phyloP scores from a whole-genome alignment of 2,329 filamentous ascomycete species.

The Coniochaeta ligniaria region DNA sequence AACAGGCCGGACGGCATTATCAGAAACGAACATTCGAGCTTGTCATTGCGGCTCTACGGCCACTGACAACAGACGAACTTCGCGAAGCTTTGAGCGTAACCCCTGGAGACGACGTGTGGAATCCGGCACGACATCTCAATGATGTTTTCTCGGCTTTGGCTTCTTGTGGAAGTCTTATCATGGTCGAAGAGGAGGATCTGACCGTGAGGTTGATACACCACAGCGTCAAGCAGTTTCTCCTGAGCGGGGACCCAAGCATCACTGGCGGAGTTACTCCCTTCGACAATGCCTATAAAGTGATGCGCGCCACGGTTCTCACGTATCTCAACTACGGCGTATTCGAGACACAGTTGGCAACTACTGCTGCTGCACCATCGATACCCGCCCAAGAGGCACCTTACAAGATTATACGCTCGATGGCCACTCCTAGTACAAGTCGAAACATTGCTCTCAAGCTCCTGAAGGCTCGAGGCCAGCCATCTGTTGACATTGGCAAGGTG shows the following conservation, averaged over 20 bases:
- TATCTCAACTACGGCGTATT: conserved; percentile 21
- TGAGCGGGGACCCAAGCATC: conserved; percentile 6
- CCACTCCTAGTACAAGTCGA: conserved; percentile 6
- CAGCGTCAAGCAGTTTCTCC: conserved; percentile 25
- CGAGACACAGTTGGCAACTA: conserved; percentile 9
- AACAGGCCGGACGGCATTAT: conserved; percentile 8
- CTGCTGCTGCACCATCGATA: conserved; percentile 12
- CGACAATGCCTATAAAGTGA: conserved; percentile 9
- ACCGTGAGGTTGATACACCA: conserved; percentile 24
- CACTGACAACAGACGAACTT: conserved; percentile 25
- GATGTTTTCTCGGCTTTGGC: conserved; percentile 16
- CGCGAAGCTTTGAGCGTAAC: conserved; percentile 29
- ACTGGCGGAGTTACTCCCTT: conserved; percentile 4
- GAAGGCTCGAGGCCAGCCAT: neutral
- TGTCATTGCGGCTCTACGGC: conserved; percentile 18
- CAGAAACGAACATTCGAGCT: conserved; percentile 22
- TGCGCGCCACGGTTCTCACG: conserved; percentile 18
- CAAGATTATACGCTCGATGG: conserved; percentile 13
- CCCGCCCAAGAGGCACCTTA: conserved; percentile 10
- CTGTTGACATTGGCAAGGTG: conserved; percentile 2
- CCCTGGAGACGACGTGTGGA: conserved; percentile 20
- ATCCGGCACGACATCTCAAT: conserved; percentile 14
- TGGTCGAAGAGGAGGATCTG: conserved; percentile 24
- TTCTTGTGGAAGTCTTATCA: conserved; percentile 25
- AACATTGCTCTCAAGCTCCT: conserved; percentile 8